Base-by-base conservation (phyloP, 768 basidiomycete genomes). In the Pulveroboletus ravenelii region DNA sequence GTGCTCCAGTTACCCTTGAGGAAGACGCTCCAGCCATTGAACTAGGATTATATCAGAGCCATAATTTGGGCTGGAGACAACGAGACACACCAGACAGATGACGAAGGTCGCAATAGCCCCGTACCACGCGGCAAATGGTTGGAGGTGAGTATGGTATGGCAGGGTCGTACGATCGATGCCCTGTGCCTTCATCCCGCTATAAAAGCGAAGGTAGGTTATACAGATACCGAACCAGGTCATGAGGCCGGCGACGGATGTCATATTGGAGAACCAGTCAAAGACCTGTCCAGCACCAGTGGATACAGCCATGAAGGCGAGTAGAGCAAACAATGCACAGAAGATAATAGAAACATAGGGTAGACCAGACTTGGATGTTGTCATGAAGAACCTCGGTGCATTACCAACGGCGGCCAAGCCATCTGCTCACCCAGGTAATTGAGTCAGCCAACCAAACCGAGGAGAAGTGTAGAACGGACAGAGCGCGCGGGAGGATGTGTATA, bases 401-500 rank as follows among this genome's bases (percentile, higher is more conserved):
- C 88, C 85, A 32, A 81, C 74, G 14, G 77, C 60, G 23, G 93
- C 87, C 50, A 97, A 78, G 46, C 90, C 92, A 67, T 94, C 88
- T 87, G 52, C 25, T 31, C 31, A 13, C 38, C 6, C 46, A 25
- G 20, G n/a, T n/a, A n/a, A n/a, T 51, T 17, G 20, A 51, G 51
- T 51, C 15, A 50, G 41, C 7, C 9, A 9, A 14, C 13, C 25
- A 14, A 3, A 38, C 25, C 6, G 1, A 6, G 38, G 23, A 23
- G 10, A 10, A 29, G 7, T n/a, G 8, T 5, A 15, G 18, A 30
- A 74, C 85, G 59, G 54, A 89, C 87, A 94, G 9, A 97, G 76
- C 0, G 87, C 88, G 48, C 89, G 83, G 15, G 92, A 93, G 41
- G 86, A 85, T 4, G 91, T 93, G 71, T 92, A 95, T 41, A 96